phyloP scores from a whole-genome alignment of 1,284 basidiomycete genomes.

The Austroboletus novae-zelandiae region DNA sequence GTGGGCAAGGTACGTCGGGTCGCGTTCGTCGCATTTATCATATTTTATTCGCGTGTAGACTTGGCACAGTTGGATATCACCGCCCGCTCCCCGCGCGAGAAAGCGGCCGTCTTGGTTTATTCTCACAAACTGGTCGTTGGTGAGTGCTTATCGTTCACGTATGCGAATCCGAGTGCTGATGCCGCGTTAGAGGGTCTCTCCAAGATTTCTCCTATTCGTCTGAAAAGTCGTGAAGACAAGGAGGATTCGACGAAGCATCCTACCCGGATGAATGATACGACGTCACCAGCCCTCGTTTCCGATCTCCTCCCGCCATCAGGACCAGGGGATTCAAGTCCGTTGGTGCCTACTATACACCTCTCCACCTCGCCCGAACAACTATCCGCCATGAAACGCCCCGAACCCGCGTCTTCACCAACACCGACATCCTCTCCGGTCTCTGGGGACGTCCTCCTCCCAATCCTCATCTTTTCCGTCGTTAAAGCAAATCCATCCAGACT shows the following conservation, averaged over 20 bases:
- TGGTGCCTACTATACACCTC: neutral
- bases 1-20: slow-evolving; percentile 70
- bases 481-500: slow-evolving; percentile 84
- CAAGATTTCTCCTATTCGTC: slow-evolving; percentile 58
- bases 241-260: slow-evolving; percentile 36
- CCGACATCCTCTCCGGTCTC: slow-evolving; percentile 51
- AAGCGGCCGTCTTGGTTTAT: slow-evolving; percentile 75
- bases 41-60: slow-evolving; percentile 40
- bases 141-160: slow-evolving; percentile 21
- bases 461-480: slow-evolving; percentile 90
- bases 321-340: neutral
- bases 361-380: slow-evolving; percentile 13
- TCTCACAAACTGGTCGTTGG: slow-evolving; percentile 85
- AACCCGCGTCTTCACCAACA: slow-evolving; percentile 21
- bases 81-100: slow-evolving; percentile 72
- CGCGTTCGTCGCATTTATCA: neutral
- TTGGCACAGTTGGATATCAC: slow-evolving; percentile 64
- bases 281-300: neutral
- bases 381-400: slow-evolving; percentile 26
- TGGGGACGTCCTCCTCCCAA: slow-evolving; percentile 78
- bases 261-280: slow-evolving; percentile 16
- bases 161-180: slow-evolving; percentile 1
- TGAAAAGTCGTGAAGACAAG: slow-evolving; percentile 61
- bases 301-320: neutral
- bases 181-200: slow-evolving; percentile 59